Percentiles rank a stretch among this genome's conserved stretches.
phyloP scores from a whole-genome alignment of 1,284 basidiomycete genomes.

The Papiliotrema nemorosa region DNA sequence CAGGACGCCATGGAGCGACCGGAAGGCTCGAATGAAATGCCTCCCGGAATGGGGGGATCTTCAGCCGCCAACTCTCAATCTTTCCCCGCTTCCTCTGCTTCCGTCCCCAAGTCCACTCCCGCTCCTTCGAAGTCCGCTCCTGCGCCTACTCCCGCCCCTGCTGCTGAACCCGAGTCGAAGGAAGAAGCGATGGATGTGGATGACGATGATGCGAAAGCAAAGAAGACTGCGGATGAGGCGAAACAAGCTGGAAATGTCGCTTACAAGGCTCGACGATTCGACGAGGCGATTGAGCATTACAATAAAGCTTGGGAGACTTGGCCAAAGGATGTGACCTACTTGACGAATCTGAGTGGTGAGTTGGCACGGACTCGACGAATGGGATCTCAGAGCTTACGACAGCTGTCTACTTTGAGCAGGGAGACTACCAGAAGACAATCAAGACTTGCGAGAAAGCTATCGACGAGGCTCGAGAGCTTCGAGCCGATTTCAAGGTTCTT shows the following conservation, averaged over 20 bases:
- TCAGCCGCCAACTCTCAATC: slow-evolving; percentile 9
- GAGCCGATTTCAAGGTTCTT: slow-evolving; percentile 58
- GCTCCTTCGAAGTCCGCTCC: slow-evolving; percentile 50
- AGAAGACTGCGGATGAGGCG: slow-evolving; percentile 68
- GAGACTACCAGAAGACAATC: slow-evolving; percentile 84
- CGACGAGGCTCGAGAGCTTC: slow-evolving; percentile 74
- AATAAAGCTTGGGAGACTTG: slow-evolving; percentile 87
- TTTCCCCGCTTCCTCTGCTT: slow-evolving; percentile 22
- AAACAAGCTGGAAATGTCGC: slow-evolving; percentile 75
- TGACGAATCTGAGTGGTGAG: slow-evolving; percentile 82
- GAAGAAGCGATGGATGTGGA: slow-evolving; percentile 68
- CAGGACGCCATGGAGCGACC: slow-evolving; percentile 74
- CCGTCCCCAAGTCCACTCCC: slow-evolving; percentile 49
- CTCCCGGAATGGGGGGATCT: slow-evolving; percentile 55
- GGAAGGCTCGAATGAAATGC: slow-evolving; percentile 77
- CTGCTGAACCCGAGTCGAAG: slow-evolving; percentile 49
- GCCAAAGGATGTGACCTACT: slow-evolving; percentile 90
- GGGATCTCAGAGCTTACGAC: too few species aligned
- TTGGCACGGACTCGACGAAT: background rate
- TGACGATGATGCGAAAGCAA: slow-evolving; percentile 62
- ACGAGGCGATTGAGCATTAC: slow-evolving; percentile 68
- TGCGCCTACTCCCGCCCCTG: slow-evolving; percentile 51
- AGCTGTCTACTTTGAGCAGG: slow-evolving; percentile 93
- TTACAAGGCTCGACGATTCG: slow-evolving; percentile 82
- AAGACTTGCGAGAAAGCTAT: slow-evolving; percentile 91